Base-by-base conservation (phyloP, 1,284 basidiomycete genomes). In the Ustilago loliicola region DNA sequence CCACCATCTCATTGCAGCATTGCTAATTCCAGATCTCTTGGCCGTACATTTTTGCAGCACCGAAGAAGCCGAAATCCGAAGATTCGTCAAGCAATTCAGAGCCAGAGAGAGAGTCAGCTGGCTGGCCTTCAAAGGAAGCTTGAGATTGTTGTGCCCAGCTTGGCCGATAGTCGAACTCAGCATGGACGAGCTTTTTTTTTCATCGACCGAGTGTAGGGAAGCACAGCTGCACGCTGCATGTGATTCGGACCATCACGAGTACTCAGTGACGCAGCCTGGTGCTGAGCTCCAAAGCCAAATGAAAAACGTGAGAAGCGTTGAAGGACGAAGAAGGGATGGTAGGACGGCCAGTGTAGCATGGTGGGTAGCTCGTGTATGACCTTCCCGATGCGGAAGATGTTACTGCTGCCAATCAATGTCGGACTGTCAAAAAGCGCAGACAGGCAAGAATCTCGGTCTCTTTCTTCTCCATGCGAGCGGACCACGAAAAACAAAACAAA, bases 321-420 rank as follows among this genome's bases (percentile, higher is more conserved):
- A 47, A 25, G 38, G 23, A 7, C 23, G 50, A 21, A 23, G 34
- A 38, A n/a, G 30, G 21, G 30, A 10, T 13, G 15, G 38, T 5
- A 21, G 19, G 7, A 19, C 21, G 54, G 45, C 23, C 10, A n/a
- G 8, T 19, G 25, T 10, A 23, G 27, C 19, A 21, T 30, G 40
- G 40, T 47, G 25, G 11, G 30, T 11, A 21, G 13, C n/a, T n/a
- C n/a, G 25, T 58, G 56, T 23, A 58, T 48, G 27, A 27, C 52
- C 51, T 62, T 72, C 64, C 70, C 34, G 54, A 72, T 66, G 70
- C 64, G 70, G 61, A 72, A 72, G 70, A 72, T 66, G 63, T 66
- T 72, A 55, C 55, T 59, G 10, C 42, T 59, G 60, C 59, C 52
- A 66, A 50, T 60, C 52, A 60, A 27, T 34, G 57, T 63, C 65